These are phyloP conservation scores for Metarhizium brunneum DNA, from an alignment of 2,329 filamentous ascomycete genomes.

Conservation along the genomic window DNA sequence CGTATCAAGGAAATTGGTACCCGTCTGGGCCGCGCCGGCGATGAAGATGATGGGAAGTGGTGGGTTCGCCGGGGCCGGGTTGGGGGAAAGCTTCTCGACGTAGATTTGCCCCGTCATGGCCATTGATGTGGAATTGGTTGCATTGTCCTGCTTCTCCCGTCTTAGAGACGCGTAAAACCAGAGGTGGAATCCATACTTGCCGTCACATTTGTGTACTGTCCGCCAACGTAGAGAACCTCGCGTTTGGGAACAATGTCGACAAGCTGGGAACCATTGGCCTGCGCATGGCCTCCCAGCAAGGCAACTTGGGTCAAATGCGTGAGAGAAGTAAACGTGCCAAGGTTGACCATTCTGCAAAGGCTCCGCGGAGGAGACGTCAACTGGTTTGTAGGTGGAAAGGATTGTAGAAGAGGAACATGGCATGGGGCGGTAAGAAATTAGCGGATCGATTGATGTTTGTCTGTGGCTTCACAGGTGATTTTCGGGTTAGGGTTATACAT, in stretches of 20 bases:
- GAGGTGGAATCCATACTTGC: slow-evolving; percentile 4
- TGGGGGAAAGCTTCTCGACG: slow-evolving; percentile 22
- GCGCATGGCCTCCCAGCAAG: slow-evolving; percentile 7
- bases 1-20: slow-evolving; percentile 26
- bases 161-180: slow-evolving; percentile 3
- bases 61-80: slow-evolving; percentile 9
- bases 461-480: no score
- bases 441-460: no score
- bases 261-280: slow-evolving; percentile 7
- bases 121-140: slow-evolving; percentile 8
- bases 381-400: no score
- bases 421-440: no score
- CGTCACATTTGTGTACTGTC: slow-evolving; percentile 13
- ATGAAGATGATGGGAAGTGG: slow-evolving; percentile 22
- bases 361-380: not conserved
- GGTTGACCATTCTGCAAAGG: slow-evolving; percentile 7
- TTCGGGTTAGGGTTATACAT: no score
- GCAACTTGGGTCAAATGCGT: slow-evolving; percentile 9
- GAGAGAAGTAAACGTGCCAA: slow-evolving; percentile 6
- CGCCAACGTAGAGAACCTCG: slow-evolving; percentile 21
- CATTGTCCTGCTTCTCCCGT: slow-evolving; percentile 6
- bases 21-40: slow-evolving; percentile 20
- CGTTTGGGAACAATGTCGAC: slow-evolving; percentile 12
- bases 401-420: no score
- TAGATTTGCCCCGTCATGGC: slow-evolving; percentile 19